Percentiles rank a stretch among this genome's conserved stretches.
Conservation (phyloP, 345 rosid genomes). For the Hibiscus trionum region DNA sequence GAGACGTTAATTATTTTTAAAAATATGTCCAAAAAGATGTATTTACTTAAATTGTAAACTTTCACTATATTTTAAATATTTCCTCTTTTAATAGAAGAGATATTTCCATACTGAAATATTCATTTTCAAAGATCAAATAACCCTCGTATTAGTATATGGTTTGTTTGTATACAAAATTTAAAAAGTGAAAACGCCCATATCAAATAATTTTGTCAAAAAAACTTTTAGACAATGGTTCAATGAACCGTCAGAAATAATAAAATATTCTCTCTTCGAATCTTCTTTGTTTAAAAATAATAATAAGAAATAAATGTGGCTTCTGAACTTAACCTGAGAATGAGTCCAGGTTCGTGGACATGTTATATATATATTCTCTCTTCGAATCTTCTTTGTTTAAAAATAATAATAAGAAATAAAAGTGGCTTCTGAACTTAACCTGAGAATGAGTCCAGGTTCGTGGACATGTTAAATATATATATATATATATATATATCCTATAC, state of each 20-base stretch:
- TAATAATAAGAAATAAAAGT: background rate
- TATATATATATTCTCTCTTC: too few relatives aligned
- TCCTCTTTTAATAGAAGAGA: too few relatives aligned
- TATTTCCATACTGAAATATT: too few relatives aligned
- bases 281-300: background rate
- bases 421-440: background rate
- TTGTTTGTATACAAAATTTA: background rate
- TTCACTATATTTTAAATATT: too few relatives aligned
- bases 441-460: background rate
- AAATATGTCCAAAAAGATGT: too few relatives aligned
- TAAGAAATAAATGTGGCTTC: background rate
- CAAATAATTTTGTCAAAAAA: background rate
- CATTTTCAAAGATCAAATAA: too few relatives aligned
- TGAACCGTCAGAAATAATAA: background rate
- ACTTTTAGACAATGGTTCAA: background rate
- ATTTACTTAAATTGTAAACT: too few relatives aligned
- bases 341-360: background rate
- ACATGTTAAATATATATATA: background rate
- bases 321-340: background rate
- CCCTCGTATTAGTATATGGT: too few relatives aligned
- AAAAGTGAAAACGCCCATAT: background rate
- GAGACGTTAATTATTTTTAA: too few relatives aligned
- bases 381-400: background rate
- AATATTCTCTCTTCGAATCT: background rate
- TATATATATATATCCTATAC: too few relatives aligned